Evolutionary conservation across 108 stramenopile genomes (phyloP).

Genomic region (Nitzschia sp.): DNA sequence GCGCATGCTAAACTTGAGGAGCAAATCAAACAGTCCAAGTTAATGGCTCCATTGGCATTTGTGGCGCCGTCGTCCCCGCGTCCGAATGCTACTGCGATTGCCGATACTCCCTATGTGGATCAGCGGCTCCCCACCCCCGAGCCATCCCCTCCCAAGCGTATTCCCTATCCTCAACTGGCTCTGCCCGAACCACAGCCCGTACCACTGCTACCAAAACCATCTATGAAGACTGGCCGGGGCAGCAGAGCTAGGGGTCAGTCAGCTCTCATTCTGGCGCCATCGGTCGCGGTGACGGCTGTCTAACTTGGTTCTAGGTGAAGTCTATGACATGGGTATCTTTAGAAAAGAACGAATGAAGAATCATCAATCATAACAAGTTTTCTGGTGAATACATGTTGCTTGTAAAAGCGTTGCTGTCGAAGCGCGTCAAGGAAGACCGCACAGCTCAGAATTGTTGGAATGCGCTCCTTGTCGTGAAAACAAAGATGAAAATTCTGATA

Average conservation of each 20-base stretch:
- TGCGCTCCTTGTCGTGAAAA: too few species aligned
- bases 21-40: slow-evolving; percentile 1
- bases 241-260: neutral
- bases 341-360: neutral
- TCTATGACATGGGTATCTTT: neutral
- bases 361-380: too few species aligned
- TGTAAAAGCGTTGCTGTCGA: too few species aligned
- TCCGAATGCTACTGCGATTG: neutral
- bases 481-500: too few species aligned
- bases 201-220: neutral
- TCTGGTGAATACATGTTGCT: too few species aligned
- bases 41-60: slow-evolving; percentile 10
- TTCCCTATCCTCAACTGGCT: neutral
- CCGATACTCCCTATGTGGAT: neutral
- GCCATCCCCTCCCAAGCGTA: slow-evolving; percentile 8
- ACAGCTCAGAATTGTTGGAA: too few species aligned
- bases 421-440: too few species aligned
- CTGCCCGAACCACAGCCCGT: slow-evolving; percentile 1
- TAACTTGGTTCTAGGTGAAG: neutral
- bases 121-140: neutral
- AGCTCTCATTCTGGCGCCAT: slow-evolving; percentile 1
- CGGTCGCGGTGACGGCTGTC: neutral
- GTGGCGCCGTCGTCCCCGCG: neutral
- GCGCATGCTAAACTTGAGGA: neutral
- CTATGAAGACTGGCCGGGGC: neutral